Conservation (phyloP, 371 early-diverging fungal genomes). For the Mortierella sp. region DNA sequence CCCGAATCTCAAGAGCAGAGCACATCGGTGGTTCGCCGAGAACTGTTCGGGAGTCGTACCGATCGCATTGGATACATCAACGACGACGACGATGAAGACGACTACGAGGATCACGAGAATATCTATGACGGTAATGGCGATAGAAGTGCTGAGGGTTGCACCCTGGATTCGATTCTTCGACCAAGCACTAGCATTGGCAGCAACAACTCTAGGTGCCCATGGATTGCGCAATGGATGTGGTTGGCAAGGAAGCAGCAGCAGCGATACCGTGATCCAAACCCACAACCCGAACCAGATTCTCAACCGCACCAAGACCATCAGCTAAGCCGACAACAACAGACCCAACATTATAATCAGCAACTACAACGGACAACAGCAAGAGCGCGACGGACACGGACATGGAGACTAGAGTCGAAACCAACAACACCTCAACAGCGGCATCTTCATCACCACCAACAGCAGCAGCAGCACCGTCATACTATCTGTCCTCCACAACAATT, state of each 20-base stretch:
- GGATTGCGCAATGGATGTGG: constrained; percentile 1
- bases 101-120: not conserved
- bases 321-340: not conserved
- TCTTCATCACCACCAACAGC: not conserved
- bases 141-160: not conserved
- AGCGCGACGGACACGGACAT: not conserved
- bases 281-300: not conserved
- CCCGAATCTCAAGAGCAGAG: not conserved
- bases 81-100: not conserved
- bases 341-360: not conserved
- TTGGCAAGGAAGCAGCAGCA: not conserved
- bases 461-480: not conserved
- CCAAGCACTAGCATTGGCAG: too few species aligned
- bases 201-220: not conserved
- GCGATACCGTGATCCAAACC: not conserved
- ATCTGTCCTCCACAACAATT: not conserved
- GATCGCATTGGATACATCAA: not conserved
- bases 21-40: not conserved
- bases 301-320: constrained; percentile 8
- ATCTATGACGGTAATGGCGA: not conserved
- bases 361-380: not conserved
- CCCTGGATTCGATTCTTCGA: not conserved
- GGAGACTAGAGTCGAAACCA: not conserved
- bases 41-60: not conserved
- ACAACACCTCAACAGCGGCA: not conserved